Percentiles rank a stretch among this genome's conserved stretches.
Evolutionary conservation across 1,284 basidiomycete species (phyloP).

Genomic region (Tremellales sp.): DNA sequence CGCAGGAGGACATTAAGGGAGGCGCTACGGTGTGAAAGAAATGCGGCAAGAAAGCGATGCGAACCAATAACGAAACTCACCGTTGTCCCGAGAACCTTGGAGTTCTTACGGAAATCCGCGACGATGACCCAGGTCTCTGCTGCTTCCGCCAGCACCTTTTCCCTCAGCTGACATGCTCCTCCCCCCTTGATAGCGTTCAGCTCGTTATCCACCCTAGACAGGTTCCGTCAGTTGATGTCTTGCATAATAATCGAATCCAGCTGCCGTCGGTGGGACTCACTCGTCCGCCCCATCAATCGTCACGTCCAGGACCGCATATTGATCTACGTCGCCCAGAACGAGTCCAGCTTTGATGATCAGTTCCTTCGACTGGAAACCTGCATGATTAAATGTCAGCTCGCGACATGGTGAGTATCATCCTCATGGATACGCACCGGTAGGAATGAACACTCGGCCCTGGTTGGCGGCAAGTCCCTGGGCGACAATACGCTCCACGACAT

Average conservation of each 20-base stretch:
- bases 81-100: conserved; percentile 72
- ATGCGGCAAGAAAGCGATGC: background rate
- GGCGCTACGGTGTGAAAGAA: background rate
- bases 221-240: background rate
- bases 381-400: background rate
- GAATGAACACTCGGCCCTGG: conserved; percentile 77
- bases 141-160: conserved; percentile 95
- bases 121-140: conserved; percentile 93
- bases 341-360: conserved; percentile 81
- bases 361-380: conserved; percentile 93
- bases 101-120: conserved; percentile 93
- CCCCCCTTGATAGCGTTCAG: conserved; percentile 98
- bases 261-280: conserved; percentile 55
- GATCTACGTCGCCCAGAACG: conserved; percentile 84
- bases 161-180: conserved; percentile 92
- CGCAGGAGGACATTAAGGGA: background rate
- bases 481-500: conserved; percentile 91
- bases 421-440: conserved; percentile 60
- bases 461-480: conserved; percentile 77
- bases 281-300: conserved; percentile 98
- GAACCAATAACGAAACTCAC: conserved; percentile 54
- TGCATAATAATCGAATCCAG: background rate
- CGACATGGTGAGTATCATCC: background rate
- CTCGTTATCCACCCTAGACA: conserved; percentile 69
- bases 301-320: conserved; percentile 86